phyloP scores from a whole-genome alignment of 2,329 filamentous ascomycete genomes.

The Macrophomina tecta region DNA sequence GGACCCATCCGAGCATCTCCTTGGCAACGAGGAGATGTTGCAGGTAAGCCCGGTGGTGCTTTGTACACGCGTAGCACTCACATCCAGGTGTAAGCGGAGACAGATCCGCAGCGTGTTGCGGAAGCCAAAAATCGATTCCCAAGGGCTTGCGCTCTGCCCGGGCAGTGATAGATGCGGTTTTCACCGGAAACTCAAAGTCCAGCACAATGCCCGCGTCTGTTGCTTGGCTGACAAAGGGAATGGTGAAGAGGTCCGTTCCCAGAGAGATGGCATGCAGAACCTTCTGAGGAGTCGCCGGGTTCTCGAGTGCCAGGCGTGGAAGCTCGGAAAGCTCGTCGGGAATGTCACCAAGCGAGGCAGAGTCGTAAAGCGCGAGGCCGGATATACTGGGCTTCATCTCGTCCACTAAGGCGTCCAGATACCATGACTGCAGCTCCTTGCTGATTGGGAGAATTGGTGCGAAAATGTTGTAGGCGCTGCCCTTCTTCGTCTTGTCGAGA shows the following conservation, averaged over 20 bases:
- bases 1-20: constrained; percentile 95
- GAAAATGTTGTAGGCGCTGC: constrained; percentile 52
- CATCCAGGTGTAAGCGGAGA: constrained; percentile 69
- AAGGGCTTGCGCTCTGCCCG: constrained; percentile 49
- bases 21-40: constrained; percentile 87
- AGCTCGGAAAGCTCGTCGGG: constrained; percentile 65
- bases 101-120: constrained; percentile 64
- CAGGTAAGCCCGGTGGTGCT: constrained; percentile 85
- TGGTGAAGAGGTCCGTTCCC: constrained; percentile 79
- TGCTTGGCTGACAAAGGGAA: constrained; percentile 74
- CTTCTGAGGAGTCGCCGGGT: constrained; percentile 73
- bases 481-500: constrained; percentile 35
- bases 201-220: constrained; percentile 89
- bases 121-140: constrained; percentile 79
- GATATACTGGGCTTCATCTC: constrained; percentile 56
- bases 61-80: constrained; percentile 80
- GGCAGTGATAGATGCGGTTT: constrained; percentile 30
- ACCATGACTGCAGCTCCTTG: constrained; percentile 77
- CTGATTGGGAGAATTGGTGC: constrained; percentile 76
- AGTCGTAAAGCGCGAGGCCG: constrained; percentile 79
- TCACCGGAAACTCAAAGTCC: constrained; percentile 73
- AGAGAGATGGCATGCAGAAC: constrained; percentile 76
- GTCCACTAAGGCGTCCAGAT: constrained; percentile 75
- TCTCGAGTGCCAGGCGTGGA: constrained; percentile 76
- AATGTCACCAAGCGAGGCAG: constrained; percentile 71